Base-by-base conservation (phyloP, 2,329 filamentous ascomycete species). In the Gremmenia infestans region DNA sequence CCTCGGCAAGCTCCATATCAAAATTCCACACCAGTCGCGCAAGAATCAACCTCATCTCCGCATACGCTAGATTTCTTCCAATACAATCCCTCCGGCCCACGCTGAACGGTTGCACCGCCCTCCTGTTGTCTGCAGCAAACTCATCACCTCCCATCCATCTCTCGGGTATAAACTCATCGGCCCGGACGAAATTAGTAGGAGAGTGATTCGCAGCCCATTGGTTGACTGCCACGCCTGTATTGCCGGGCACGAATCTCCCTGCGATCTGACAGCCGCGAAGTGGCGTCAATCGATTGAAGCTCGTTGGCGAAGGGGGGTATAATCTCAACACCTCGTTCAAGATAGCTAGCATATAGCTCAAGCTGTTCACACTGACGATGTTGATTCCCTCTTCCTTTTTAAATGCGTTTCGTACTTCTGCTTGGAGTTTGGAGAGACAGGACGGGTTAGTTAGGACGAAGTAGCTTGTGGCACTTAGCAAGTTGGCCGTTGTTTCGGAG, bases 401-500 rank as follows among this genome's bases (percentile, higher is more conserved):
- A 58, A 78, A 78, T 0, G 68, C 56, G 5, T 59, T 55, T 5
- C 74, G 71, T 5, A 79, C 65, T 59, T 81, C 78, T 0, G 66
- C 57, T 5, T 65, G 66, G 4, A 81, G 65, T 32, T 68, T 73
- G 2, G 43, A 32, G 5, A 45, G 15, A 6, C 25, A 28, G 4
- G 28, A 23, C 2, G 40, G 72, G 25, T 76, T 78, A 59, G 80
- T 77, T 4, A 89, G 77, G 5, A 89, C 72, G 62, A 86, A 83
- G 14, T 56, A 56, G 58, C 11, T 62, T 23, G 52, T 57, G 9
- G 63, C 64, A 11, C 59, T 58, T 23, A 69, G 37, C 8, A 66
- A 53, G 2, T 65, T 68, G 0, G 68, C 66, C 4, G 65, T 70
- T 6, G 70, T 72, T 54, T 72, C 45, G n/a, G 37, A 40, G 37